phyloP scores from a whole-genome alignment of 768 basidiomycete species.

The Suillus lakei region DNA sequence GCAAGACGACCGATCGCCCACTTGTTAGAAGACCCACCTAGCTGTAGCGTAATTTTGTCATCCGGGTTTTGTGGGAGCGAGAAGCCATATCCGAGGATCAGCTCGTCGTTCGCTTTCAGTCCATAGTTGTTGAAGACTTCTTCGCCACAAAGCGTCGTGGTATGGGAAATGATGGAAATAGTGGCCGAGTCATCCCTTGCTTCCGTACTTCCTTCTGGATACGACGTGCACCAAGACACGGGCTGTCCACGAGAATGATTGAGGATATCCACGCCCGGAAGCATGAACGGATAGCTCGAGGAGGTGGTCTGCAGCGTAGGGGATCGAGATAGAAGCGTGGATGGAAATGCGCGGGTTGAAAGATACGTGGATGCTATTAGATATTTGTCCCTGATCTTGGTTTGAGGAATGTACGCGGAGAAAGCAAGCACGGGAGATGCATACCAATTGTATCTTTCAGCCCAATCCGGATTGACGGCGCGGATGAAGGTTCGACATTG shows the following conservation, averaged over 20 bases:
- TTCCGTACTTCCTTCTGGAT: slow-evolving; percentile 27
- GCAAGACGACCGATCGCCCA: slow-evolving; percentile 71
- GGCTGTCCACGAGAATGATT: slow-evolving; percentile 84
- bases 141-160: slow-evolving; percentile 39
- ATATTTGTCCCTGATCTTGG: slow-evolving; percentile 66
- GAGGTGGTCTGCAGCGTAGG: slow-evolving; percentile 56
- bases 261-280: slow-evolving; percentile 86
- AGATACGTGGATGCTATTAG: slow-evolving; percentile 75
- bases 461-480: slow-evolving; percentile 45
- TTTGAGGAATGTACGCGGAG: slow-evolving; percentile 10
- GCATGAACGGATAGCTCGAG: slow-evolving; percentile 72
- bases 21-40: slow-evolving; percentile 56
- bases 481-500: slow-evolving; percentile 51
- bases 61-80: slow-evolving; percentile 78
- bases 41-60: slow-evolving; percentile 81
- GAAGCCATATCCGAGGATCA: slow-evolving; percentile 94
- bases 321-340: slow-evolving; percentile 65
- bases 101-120: slow-evolving; percentile 86
- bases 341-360: slow-evolving; percentile 91
- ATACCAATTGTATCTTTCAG: slow-evolving; percentile 68
- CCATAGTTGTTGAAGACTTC: slow-evolving; percentile 94
- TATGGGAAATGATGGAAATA: slow-evolving; percentile 69
- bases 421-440: slow-evolving; percentile 22
- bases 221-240: slow-evolving; percentile 79
- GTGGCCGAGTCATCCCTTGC: slow-evolving; percentile 41